Conservation (phyloP, 176 grass and related monocot genomes). For the Elymus sibiricus region DNA sequence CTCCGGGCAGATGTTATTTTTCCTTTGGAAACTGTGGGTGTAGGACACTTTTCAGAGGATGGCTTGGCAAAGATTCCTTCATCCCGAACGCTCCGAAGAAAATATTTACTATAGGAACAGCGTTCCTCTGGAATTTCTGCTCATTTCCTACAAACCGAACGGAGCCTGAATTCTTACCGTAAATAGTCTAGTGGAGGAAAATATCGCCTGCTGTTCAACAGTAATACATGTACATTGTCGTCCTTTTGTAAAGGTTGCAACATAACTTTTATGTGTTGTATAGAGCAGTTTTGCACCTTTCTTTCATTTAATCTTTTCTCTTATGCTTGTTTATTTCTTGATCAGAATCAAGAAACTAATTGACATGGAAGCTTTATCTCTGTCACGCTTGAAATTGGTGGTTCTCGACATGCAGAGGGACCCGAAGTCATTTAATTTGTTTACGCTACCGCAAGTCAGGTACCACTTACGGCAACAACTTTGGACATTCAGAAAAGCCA, state of each 20-base stretch:
- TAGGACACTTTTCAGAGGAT: too few relatives aligned
- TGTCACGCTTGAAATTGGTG: slow-evolving; percentile 69
- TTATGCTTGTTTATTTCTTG: neutral
- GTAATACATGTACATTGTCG: neutral
- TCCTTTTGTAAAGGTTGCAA: neutral
- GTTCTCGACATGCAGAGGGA: slow-evolving; percentile 91
- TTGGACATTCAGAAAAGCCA: neutral
- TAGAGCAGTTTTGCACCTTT: neutral
- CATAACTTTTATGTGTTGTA: neutral
- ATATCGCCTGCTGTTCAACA: neutral
- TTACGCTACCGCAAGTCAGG: slow-evolving; percentile 97
- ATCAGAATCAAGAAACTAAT: slow-evolving; percentile 93
- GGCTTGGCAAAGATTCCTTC: too few relatives aligned
- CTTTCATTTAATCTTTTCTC: neutral
- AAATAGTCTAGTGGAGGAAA: neutral
- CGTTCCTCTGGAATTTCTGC: too few relatives aligned
- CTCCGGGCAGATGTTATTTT: too few relatives aligned
- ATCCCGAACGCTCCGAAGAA: too few relatives aligned
- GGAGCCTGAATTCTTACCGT: neutral
- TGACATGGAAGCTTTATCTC: slow-evolving; percentile 79
- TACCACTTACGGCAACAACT: slow-evolving; percentile 16
- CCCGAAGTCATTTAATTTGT: slow-evolving; percentile 80
- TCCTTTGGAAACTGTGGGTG: too few relatives aligned
- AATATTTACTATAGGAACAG: too few relatives aligned
- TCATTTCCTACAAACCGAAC: too few relatives aligned